Conservation (phyloP, 768 basidiomycete species). For the Tricholoma flavovirens region DNA sequence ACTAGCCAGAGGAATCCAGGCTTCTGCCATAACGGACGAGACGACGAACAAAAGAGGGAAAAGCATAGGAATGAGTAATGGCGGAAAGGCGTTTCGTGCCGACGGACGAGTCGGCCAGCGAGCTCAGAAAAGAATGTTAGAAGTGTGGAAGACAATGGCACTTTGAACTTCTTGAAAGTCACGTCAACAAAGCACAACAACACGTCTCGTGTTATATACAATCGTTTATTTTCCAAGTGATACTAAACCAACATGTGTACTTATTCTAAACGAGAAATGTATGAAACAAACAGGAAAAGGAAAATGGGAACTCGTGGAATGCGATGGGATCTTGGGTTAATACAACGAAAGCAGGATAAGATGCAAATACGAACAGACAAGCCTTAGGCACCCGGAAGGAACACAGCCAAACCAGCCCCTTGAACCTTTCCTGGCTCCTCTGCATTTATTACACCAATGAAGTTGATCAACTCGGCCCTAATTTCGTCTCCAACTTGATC, state of each 20-base stretch:
- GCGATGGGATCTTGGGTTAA: slow-evolving; percentile 7
- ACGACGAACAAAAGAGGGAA: slow-evolving; percentile 52
- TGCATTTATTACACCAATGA: slow-evolving; percentile 66
- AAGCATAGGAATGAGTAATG: slow-evolving; percentile 56
- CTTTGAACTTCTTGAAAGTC: not conserved
- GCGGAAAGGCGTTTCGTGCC: slow-evolving; percentile 37
- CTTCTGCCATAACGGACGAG: slow-evolving; percentile 28
- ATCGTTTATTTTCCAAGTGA: slow-evolving; percentile 4
- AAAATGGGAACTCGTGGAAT: not conserved
- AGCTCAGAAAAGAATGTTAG: slow-evolving; percentile 31
- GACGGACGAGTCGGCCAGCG: slow-evolving; percentile 53
- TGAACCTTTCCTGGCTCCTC: slow-evolving; percentile 77
- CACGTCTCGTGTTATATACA: slow-evolving; percentile 9
- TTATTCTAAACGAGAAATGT: slow-evolving; percentile 16
- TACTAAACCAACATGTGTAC: slow-evolving; percentile 15
- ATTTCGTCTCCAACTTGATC: slow-evolving; percentile 83
- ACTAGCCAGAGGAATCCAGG: slow-evolving; percentile 50
- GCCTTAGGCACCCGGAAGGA: slow-evolving; percentile 42
- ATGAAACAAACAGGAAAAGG: not conserved
- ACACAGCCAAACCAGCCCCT: slow-evolving; percentile 63
- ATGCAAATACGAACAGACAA: slow-evolving; percentile 12
- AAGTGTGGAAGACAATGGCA: not conserved
- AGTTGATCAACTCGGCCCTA: slow-evolving; percentile 65
- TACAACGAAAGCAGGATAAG: slow-evolving; percentile 7
- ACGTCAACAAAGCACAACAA: slow-evolving; percentile 28